Percentiles rank a stretch among this genome's conserved stretches.
Conservation (phyloP, 2,329 filamentous ascomycete genomes). For the Epicoccum sorghinum region DNA sequence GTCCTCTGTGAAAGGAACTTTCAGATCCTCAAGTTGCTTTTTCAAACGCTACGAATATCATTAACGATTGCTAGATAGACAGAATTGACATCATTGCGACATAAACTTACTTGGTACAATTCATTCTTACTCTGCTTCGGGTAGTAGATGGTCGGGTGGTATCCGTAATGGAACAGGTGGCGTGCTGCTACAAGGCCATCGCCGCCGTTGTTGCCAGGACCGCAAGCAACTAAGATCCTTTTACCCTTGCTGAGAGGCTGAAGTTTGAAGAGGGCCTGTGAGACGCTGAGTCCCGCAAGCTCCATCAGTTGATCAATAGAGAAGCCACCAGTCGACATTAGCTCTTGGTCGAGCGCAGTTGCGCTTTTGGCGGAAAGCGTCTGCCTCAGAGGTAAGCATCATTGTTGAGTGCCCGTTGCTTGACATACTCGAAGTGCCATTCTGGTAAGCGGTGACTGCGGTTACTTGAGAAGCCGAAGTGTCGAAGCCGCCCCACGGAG, state of each 20-base stretch:
- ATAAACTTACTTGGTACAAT: slow-evolving; percentile 70
- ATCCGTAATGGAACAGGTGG: slow-evolving; percentile 90
- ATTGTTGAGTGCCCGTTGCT: not conserved
- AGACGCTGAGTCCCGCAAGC: slow-evolving; percentile 88
- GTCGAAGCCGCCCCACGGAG: not conserved
- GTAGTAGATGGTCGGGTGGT: slow-evolving; percentile 86
- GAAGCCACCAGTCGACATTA: slow-evolving; percentile 89
- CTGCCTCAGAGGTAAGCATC: slow-evolving; percentile 52
- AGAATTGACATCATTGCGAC: slow-evolving; percentile 42
- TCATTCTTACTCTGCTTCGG: slow-evolving; percentile 92
- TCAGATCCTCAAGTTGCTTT: slow-evolving; percentile 82
- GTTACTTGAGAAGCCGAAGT: not conserved
- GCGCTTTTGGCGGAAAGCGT: slow-evolving; percentile 88
- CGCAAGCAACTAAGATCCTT: slow-evolving; percentile 85
- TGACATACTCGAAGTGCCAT: slow-evolving; percentile 27
- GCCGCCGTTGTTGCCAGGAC: slow-evolving; percentile 79
- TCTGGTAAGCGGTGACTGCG: not conserved
- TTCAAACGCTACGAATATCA: slow-evolving; percentile 67
- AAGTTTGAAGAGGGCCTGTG: slow-evolving; percentile 87
- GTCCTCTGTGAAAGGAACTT: slow-evolving; percentile 82
- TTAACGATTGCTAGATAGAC: not conserved
- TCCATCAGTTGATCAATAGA: slow-evolving; percentile 98
- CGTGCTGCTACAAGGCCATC: slow-evolving; percentile 94
- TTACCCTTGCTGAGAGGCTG: slow-evolving; percentile 76
- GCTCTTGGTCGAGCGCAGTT: slow-evolving; percentile 85